phyloP scores from a whole-genome alignment of 2,329 filamentous ascomycete genomes.

The Fusarium anguioides region DNA sequence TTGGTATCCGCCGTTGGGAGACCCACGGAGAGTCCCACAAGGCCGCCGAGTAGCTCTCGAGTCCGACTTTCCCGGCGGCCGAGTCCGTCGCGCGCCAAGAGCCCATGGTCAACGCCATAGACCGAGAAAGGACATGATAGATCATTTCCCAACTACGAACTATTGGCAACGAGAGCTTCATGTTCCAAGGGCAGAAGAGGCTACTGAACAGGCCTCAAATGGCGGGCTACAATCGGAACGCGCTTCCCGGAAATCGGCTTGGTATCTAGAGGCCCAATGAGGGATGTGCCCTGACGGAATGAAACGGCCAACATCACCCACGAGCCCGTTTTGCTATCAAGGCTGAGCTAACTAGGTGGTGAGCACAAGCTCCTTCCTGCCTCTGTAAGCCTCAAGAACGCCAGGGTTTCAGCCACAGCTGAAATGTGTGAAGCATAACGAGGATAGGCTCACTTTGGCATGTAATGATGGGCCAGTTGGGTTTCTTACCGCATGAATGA shows the following conservation, averaged over 20 bases:
- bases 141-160: slow-evolving; percentile 10
- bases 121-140: slow-evolving; percentile 21
- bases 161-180: slow-evolving; percentile 13
- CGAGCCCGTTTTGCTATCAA: not conserved
- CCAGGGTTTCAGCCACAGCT: slow-evolving; percentile 30
- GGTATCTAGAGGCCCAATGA: not conserved
- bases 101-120: slow-evolving; percentile 18
- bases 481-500: not conserved
- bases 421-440: slow-evolving; percentile 9
- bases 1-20: slow-evolving; percentile 12
- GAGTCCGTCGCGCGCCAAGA: slow-evolving; percentile 29
- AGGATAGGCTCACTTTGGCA: slow-evolving; percentile 6
- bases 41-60: slow-evolving; percentile 7
- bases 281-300: not conserved
- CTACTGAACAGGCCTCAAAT: slow-evolving; percentile 7
- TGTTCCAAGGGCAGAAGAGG: not conserved
- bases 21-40: slow-evolving; percentile 27
- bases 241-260: slow-evolving; percentile 3
- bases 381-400: not conserved
- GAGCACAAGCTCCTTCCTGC: not conserved
- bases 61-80: slow-evolving; percentile 9
- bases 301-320: slow-evolving; percentile 11
- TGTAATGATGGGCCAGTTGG: slow-evolving; percentile 1
- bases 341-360: not conserved
- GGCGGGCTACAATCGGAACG: slow-evolving; percentile 9